Evolutionary conservation across 2,329 filamentous ascomycete genomes (phyloP).

Genomic region (Ophiosphaerella herpotricha): DNA sequence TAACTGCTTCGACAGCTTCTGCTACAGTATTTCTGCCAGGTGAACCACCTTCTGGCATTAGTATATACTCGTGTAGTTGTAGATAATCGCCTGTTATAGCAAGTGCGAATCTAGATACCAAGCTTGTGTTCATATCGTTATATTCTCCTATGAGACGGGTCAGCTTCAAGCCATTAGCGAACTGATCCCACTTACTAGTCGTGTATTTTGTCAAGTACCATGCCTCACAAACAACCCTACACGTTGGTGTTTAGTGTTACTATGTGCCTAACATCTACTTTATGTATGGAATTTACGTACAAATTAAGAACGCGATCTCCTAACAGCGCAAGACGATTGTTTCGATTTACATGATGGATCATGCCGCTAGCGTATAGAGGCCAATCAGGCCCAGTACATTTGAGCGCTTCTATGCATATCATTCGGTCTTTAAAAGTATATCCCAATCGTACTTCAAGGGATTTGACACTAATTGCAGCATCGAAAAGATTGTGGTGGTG

Average conservation of each 20-base stretch:
- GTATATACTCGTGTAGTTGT: constrained; percentile 11
- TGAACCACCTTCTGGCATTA: not conserved
- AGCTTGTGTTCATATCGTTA: not conserved
- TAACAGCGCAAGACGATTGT: constrained; percentile 27
- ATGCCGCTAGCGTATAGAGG: constrained; percentile 22
- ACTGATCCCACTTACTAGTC: constrained; percentile 2
- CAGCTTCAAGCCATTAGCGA: not conserved
- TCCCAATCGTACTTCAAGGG: constrained; percentile 17
- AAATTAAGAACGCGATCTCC: constrained; percentile 24
- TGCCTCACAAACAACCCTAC: constrained; percentile 13
- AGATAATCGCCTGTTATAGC: constrained; percentile 6
- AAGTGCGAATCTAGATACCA: constrained; percentile 10
- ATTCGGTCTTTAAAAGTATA: constrained; percentile 29
- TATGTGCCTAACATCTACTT: too few relatives aligned
- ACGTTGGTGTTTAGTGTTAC: too few relatives aligned
- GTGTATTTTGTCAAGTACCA: constrained; percentile 22
- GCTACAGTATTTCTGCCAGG: constrained; percentile 7
- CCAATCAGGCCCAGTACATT: constrained; percentile 3
- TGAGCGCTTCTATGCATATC: constrained; percentile 24
- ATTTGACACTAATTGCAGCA: constrained; percentile 15
- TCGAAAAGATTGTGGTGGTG: constrained; percentile 20
- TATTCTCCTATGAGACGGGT: constrained; percentile 9
- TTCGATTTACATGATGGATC: constrained; percentile 5
- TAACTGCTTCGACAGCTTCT: constrained; percentile 27
- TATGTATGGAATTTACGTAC: not conserved